Percentiles rank a stretch among this genome's conserved stretches.
Conservation (phyloP, 176 grass and related monocot species). For the Dendrocalamus sinicus region DNA sequence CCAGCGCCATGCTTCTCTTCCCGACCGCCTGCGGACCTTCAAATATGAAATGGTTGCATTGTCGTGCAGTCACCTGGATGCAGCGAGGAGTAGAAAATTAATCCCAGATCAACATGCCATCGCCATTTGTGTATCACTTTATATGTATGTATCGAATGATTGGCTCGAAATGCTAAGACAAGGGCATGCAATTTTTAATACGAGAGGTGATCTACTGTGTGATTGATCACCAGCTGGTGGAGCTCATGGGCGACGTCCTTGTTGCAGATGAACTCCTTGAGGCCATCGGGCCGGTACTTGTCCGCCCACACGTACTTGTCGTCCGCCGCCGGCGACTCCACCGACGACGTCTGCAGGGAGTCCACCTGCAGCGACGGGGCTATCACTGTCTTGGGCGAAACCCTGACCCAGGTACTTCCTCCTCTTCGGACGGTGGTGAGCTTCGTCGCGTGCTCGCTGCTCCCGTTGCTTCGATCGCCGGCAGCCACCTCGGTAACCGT, state of each 20-base stretch:
- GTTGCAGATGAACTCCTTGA: constrained; percentile 72
- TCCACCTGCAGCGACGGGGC: background rate
- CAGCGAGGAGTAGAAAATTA: background rate
- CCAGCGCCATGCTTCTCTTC: constrained; percentile 69
- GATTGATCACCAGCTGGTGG: constrained; percentile 46
- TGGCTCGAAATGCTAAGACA: no score
- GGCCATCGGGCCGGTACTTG: constrained; percentile 55
- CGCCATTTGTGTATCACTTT: no score
- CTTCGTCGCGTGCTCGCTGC: constrained; percentile 12
- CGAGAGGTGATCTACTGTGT: background rate
- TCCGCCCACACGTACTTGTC: constrained; percentile 63
- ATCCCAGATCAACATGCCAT: no score
- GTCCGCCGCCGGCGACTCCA: background rate
- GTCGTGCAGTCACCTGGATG: constrained; percentile 34
- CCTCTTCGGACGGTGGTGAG: background rate
- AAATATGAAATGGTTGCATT: constrained; percentile 60
- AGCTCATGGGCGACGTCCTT: constrained; percentile 44
- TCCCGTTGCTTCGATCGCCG: constrained; percentile 8
- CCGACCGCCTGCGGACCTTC: constrained; percentile 56
- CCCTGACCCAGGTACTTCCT: constrained; percentile 32
- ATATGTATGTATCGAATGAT: no score
- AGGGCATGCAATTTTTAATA: no score
- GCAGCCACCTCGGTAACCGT: background rate
- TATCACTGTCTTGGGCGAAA: constrained; percentile 6
- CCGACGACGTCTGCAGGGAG: background rate